These are phyloP conservation scores for Alternaria sp. DNA, from an alignment of 2,329 filamentous ascomycete species.

Conservation along the genomic window DNA sequence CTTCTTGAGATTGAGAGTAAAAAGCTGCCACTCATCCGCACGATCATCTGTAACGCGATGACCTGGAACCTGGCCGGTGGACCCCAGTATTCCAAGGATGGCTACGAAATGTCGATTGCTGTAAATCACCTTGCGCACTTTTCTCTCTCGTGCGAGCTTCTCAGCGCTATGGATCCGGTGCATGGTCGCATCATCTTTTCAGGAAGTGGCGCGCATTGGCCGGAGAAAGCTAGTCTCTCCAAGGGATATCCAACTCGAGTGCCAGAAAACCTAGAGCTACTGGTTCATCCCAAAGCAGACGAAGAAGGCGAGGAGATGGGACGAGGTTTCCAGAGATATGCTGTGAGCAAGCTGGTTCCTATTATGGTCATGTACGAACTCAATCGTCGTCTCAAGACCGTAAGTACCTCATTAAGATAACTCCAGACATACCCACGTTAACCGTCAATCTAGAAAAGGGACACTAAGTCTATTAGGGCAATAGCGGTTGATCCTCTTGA, in stretches of 20 bases:
- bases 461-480: constrained; percentile 37
- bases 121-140: constrained; percentile 34
- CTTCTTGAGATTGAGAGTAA: constrained; percentile 14
- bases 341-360: constrained; percentile 53
- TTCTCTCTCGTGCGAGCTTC: constrained; percentile 22
- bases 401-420: constrained; percentile 18
- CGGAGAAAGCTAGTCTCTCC: constrained; percentile 46
- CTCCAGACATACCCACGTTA: background rate
- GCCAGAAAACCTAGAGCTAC: constrained; percentile 43
- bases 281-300: constrained; percentile 49
- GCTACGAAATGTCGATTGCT: constrained; percentile 25
- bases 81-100: constrained; percentile 24
- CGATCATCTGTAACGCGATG: constrained; percentile 38
- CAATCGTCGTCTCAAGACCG: constrained; percentile 45
- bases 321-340: constrained; percentile 56
- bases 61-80: constrained; percentile 25
- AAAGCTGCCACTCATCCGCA: constrained; percentile 18
- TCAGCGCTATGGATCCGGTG: constrained; percentile 18
- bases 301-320: constrained; percentile 44
- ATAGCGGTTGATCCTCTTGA: constrained; percentile 49
- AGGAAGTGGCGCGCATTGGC: constrained; percentile 48
- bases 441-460: constrained; percentile 27
- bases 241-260: constrained; percentile 50
- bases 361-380: constrained; percentile 55
- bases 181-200: constrained; percentile 32